Conservation (phyloP, 2,329 filamentous ascomycete genomes). For the Lachnellula occidentalis region DNA sequence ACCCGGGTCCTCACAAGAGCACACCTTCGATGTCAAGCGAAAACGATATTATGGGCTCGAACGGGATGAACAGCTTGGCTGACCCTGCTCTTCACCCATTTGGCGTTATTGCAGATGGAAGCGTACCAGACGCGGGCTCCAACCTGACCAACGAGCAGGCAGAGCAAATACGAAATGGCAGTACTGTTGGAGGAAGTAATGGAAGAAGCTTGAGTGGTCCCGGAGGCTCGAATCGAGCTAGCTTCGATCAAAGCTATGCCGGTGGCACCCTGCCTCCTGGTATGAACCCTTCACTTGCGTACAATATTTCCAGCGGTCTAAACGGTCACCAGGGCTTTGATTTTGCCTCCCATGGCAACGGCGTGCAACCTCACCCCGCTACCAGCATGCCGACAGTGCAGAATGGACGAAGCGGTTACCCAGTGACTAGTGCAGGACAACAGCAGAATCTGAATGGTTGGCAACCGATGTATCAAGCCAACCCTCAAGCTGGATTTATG, state of each 20-base stretch:
- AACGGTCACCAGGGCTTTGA: constrained; percentile 44
- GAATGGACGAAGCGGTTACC: constrained; percentile 46
- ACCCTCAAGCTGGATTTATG: constrained; percentile 61
- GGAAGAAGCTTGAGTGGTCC: constrained; percentile 52
- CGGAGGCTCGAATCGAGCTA: constrained; percentile 39
- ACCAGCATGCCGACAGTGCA: constrained; percentile 21
- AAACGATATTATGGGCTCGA: constrained; percentile 54
- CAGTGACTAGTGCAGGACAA: constrained; percentile 48
- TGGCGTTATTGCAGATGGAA: constrained; percentile 44
- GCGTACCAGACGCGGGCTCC: constrained; percentile 27
- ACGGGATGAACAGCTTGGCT: constrained; percentile 55
- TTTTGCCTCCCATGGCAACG: constrained; percentile 31
- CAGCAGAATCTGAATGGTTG: constrained; percentile 62
- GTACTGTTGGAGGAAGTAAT: constrained; percentile 51
- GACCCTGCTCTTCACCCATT: constrained; percentile 55
- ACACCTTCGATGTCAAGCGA: constrained; percentile 50
- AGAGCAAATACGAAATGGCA: constrained; percentile 53
- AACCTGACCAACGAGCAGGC: constrained; percentile 55
- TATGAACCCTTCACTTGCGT: constrained; percentile 55
- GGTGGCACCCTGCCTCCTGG: constrained; percentile 56
- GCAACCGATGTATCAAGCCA: constrained; percentile 73
- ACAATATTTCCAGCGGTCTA: constrained; percentile 57
- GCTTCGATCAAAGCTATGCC: constrained; percentile 51
- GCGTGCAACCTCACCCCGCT: constrained; percentile 26
- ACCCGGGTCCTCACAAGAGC: constrained; percentile 50